Base-by-base conservation (phyloP, 192 early-diverging fungal genomes). In the Backusella circina region DNA sequence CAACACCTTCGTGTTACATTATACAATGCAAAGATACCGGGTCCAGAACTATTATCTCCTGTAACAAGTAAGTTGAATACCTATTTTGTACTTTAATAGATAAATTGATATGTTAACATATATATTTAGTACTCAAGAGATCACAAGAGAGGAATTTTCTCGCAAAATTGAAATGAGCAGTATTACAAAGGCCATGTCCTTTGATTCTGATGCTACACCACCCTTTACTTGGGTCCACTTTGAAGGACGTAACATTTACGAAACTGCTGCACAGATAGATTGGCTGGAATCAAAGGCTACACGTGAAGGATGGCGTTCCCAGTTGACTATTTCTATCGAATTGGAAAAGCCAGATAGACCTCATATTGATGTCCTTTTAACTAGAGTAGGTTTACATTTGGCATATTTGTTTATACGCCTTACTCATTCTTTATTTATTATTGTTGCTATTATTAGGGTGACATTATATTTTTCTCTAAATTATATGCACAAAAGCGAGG, bases 401-500 rank as follows among this genome's bases (percentile, higher is more conserved):
- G 4, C 21, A 4, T 75, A 2, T 38, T 15, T 37, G 0, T 37
- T 68, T 23, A 39, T 32, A 26, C 13, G 23, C 15, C 21, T 21
- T 26, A 26, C 18, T 36, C 33, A 68, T 67, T 33, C 10, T 50
- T 7, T 71, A n/a, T n/a, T n/a, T n/a, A n/a, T n/a, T n/a, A n/a
- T n/a, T n/a, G n/a, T n/a, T n/a, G n/a, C n/a, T 8, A 67, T 8
- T 38, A 70, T 44, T 69, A 82, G 70, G 88, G 84, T 16, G 90
- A 92, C 75, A 81, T 92, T 9, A 70, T 87, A 31, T 91, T 92
- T 67, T 92, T 92, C 68, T 90, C 88, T 6, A 88, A 86, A 72
- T 67, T 87, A 9, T 91, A 87, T 75, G 91, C 87, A n/a, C 85
- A 90, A 64, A 85, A 82, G 5, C 77, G 84, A 36, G 89, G 87